phyloP scores from a whole-genome alignment of 352 stramenopile genomes.

The Globisporangium carolinianum region DNA sequence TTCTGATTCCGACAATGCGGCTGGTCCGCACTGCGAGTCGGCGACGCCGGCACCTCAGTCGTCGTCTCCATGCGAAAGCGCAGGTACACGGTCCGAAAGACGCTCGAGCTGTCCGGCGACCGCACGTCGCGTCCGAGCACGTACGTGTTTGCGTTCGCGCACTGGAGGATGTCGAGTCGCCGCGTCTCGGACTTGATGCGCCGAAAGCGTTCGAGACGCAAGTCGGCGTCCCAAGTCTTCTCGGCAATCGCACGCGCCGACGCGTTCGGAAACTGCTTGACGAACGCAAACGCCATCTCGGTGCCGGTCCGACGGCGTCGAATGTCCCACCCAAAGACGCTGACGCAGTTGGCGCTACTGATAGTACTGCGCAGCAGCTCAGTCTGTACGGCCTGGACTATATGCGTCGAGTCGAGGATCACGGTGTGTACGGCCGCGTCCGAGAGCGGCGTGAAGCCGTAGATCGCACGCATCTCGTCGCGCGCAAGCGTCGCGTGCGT shows the following conservation, averaged over 20 bases:
- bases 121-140: constrained; percentile 40
- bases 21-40: constrained; percentile 7
- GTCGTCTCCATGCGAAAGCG: constrained; percentile 35
- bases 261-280: constrained; percentile 30
- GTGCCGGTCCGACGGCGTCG: constrained; percentile 20
- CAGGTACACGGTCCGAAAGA: constrained; percentile 43
- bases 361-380: constrained; percentile 11
- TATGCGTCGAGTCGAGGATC: constrained; percentile 29
- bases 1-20: constrained; percentile 19
- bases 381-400: constrained; percentile 26
- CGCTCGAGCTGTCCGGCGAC: constrained; percentile 23
- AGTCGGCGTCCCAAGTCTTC: constrained; percentile 35
- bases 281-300: constrained; percentile 34
- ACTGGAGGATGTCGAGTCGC: constrained; percentile 40
- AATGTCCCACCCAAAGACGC: constrained; percentile 36
- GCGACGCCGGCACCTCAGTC: constrained; percentile 13
- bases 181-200: constrained; percentile 43
- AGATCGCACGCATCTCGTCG: constrained; percentile 30
- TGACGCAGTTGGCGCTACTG: constrained; percentile 10
- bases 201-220: constrained; percentile 24
- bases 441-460: constrained; percentile 26
- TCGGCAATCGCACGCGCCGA: constrained; percentile 23
- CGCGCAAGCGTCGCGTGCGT: constrained; percentile 7
- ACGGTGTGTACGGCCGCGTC: constrained; percentile 25
- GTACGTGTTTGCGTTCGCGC: constrained; percentile 27